phyloP scores from a whole-genome alignment of 495 filamentous ascomycete genomes.

The Rostrohypoxylon terebratum region DNA sequence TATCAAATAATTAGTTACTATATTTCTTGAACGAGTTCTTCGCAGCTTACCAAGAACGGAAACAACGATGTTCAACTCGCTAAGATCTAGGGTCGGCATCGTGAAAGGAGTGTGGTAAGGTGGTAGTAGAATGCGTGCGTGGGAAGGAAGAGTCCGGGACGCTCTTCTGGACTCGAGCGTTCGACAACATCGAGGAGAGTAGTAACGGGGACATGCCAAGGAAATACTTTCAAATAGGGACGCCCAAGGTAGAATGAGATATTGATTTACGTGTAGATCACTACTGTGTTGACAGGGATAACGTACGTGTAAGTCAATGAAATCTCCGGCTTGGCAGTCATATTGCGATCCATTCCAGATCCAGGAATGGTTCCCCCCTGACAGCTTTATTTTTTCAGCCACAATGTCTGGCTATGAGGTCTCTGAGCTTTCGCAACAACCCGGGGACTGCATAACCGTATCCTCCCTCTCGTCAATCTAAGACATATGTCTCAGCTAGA shows the following conservation, averaged over 20 bases:
- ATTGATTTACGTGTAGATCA: slow-evolving; percentile 41
- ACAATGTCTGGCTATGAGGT: slow-evolving; percentile 31
- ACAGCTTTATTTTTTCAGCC: slow-evolving; percentile 21
- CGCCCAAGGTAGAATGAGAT: slow-evolving; percentile 16
- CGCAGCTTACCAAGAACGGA: slow-evolving; percentile 57
- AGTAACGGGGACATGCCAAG: slow-evolving; percentile 31
- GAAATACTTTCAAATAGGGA: slow-evolving; percentile 25
- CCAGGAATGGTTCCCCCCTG: slow-evolving; percentile 37
- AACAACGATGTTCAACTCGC: slow-evolving; percentile 63
- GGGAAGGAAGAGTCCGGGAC: slow-evolving; percentile 1
- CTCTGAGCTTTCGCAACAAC: slow-evolving; percentile 33
- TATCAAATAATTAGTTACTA: slow-evolving; percentile 11
- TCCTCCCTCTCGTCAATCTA: slow-evolving; percentile 13
- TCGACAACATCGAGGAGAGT: slow-evolving; percentile 6
- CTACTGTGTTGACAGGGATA: slow-evolving; percentile 35
- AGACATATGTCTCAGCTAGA: slow-evolving; percentile 36
- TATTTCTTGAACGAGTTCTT: slow-evolving; percentile 8
- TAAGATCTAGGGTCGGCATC: slow-evolving; percentile 65
- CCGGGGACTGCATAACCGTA: slow-evolving; percentile 33
- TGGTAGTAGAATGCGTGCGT: slow-evolving; percentile 3
- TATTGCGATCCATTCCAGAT: slow-evolving; percentile 41
- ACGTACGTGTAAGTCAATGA: slow-evolving; percentile 37
- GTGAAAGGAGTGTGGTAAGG: slow-evolving; percentile 18
- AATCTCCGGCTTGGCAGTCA: slow-evolving; percentile 45
- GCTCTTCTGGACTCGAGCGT: slow-evolving; percentile 3